These are phyloP conservation scores for Petunia hybrid DNA, from an alignment of 305 asterid genomes.

Conservation along the genomic window DNA sequence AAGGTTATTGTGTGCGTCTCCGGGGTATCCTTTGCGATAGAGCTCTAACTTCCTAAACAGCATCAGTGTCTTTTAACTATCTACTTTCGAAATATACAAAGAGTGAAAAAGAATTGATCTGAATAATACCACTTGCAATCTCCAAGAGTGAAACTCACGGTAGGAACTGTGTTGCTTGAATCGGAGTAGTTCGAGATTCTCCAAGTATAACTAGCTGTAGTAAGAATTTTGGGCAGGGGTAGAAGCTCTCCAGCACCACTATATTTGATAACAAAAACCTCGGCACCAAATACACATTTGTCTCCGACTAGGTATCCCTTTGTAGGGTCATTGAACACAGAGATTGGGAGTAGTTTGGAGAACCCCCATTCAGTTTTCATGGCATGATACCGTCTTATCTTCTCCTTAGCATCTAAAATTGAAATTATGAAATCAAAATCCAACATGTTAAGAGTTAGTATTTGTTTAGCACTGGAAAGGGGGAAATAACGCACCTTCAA, in stretches of 20 bases:
- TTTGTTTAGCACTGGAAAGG: background rate
- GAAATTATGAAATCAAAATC: background rate
- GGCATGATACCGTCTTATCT: background rate
- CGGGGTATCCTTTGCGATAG: background rate
- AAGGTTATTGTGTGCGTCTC: too few relatives aligned
- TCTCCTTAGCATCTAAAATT: background rate
- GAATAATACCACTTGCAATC: slow-evolving; percentile 6
- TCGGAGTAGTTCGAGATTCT: background rate
- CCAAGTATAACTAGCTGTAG: background rate
- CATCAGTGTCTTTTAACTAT: background rate
- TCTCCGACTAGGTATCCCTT: slow-evolving; percentile 28
- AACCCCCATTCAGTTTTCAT: slow-evolving; percentile 30
- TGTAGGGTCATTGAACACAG: slow-evolving; percentile 19
- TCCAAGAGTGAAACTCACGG: background rate
- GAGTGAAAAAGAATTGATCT: background rate
- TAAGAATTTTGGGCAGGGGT: background rate
- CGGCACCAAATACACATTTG: slow-evolving; percentile 30
- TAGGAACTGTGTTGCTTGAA: background rate
- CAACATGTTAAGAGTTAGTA: background rate
- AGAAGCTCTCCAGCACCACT: background rate
- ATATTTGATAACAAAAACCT: slow-evolving; percentile 28
- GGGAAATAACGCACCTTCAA: background rate
- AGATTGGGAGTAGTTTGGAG: background rate
- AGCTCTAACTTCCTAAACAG: background rate
- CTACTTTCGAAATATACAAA: background rate